These are phyloP conservation scores for Thinopyrum elongatum DNA, from an alignment of 176 grass and related monocot species.

Conservation along the genomic window DNA sequence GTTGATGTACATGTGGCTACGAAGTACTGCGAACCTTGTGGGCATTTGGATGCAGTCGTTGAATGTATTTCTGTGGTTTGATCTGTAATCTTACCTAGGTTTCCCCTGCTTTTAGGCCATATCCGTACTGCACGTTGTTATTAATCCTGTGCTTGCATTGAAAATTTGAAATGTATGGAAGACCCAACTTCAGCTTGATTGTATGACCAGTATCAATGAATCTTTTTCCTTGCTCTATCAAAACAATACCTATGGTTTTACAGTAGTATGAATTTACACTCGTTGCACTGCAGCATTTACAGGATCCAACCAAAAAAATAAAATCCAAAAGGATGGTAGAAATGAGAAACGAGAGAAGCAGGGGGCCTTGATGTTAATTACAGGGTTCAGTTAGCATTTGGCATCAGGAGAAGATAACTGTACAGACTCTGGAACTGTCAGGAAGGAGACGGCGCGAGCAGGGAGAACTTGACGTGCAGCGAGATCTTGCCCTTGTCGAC, in stretches of 20 bases:
- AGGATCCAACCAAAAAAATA: not conserved
- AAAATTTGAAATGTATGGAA: not conserved
- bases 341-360: not conserved
- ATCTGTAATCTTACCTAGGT: not conserved
- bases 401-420: not conserved
- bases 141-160: not conserved
- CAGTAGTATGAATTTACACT: conserved; percentile 1
- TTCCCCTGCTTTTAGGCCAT: not conserved
- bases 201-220: not conserved
- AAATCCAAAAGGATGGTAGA: not conserved
- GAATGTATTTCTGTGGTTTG: not conserved
- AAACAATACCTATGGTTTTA: not conserved
- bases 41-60: not conserved
- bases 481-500: conserved; percentile 81
- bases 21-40: not conserved
- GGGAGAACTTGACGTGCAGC: conserved; percentile 83
- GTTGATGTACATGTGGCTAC: not conserved
- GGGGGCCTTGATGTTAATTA: not conserved
- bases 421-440: conserved; percentile 39
- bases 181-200: not conserved
- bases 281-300: not conserved
- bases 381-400: conserved; percentile 1
- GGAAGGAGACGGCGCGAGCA: conserved; percentile 45
- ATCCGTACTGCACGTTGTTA: not conserved
- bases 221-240: not conserved